A percentile compares a stretch with the other conserved stretches of the same genome.
phyloP scores from a whole-genome alignment of 768 basidiomycete genomes.

The Baorangia bicolor region DNA sequence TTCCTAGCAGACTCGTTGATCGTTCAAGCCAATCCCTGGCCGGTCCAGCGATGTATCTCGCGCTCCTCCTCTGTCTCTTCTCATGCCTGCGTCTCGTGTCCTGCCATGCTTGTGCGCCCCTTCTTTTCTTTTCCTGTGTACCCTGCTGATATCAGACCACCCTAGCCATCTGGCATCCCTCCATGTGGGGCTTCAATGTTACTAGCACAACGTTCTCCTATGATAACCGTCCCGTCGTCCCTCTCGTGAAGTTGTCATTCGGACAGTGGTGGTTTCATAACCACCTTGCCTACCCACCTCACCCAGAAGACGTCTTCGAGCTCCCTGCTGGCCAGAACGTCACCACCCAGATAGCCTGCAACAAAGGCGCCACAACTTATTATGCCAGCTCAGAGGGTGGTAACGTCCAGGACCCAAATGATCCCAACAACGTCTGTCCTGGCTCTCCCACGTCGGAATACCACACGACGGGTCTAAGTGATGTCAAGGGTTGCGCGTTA shows the following conservation, averaged over 20 bases:
- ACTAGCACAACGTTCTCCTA: conserved; percentile 51
- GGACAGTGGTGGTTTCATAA: conserved; percentile 61
- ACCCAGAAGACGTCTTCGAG: conserved; percentile 53
- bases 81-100: conserved; percentile 6
- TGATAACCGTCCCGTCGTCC: conserved; percentile 61
- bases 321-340: conserved; percentile 57
- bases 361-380: conserved; percentile 61
- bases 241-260: conserved; percentile 39
- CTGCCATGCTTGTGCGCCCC: conserved; percentile 20
- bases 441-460: conserved; percentile 41
- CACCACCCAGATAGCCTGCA: conserved; percentile 54
- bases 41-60: conserved; percentile 17
- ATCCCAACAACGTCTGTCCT: conserved; percentile 55
- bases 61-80: not conserved
- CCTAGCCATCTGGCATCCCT: conserved; percentile 52
- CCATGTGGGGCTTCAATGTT: conserved; percentile 73
- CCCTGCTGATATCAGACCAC: not conserved
- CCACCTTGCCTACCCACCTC: conserved; percentile 58
- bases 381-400: conserved; percentile 53
- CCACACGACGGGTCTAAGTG: conserved; percentile 55
- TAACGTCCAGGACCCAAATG: conserved; percentile 45
- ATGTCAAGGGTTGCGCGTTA: conserved; percentile 63
- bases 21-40: conserved; percentile 14
- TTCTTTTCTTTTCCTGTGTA: too few relatives aligned
- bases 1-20: too few relatives aligned